Evolutionary conservation across 2,329 filamentous ascomycete genomes (phyloP).

Genomic region (Dactylellina parvicollis): DNA sequence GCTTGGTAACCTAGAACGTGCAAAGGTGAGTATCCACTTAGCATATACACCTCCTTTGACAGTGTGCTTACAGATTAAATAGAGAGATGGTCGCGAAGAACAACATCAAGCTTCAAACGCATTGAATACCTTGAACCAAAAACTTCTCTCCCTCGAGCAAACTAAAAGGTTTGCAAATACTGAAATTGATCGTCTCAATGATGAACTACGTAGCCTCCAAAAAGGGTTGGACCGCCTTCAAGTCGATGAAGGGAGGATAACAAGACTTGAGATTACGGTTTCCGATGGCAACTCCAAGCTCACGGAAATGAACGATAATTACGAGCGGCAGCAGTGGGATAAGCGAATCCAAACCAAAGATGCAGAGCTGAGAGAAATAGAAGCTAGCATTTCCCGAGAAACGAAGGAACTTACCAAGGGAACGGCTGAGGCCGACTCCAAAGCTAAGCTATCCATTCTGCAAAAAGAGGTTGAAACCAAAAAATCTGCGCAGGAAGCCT

Average conservation of each 20-base stretch:
- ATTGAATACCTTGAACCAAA: slow-evolving; percentile 75
- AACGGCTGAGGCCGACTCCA: slow-evolving; percentile 80
- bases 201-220: slow-evolving; percentile 73
- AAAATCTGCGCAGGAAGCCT: slow-evolving; percentile 61
- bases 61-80: slow-evolving; percentile 6
- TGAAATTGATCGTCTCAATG: slow-evolving; percentile 74
- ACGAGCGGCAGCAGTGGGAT: slow-evolving; percentile 75
- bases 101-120: slow-evolving; percentile 75
- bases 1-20: slow-evolving; percentile 77
- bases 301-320: slow-evolving; percentile 72
- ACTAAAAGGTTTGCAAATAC: slow-evolving; percentile 78
- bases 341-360: slow-evolving; percentile 74
- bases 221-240: slow-evolving; percentile 76
- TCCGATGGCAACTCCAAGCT: slow-evolving; percentile 71
- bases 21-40: slow-evolving; percentile 60
- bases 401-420: slow-evolving; percentile 84
- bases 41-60: not conserved
- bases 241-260: slow-evolving; percentile 85
- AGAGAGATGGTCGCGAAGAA: slow-evolving; percentile 76
- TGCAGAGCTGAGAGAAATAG: slow-evolving; percentile 72
- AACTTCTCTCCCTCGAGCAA: slow-evolving; percentile 77
- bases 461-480: slow-evolving; percentile 80
- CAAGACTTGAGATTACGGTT: slow-evolving; percentile 77
- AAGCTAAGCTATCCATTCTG: slow-evolving; percentile 83
- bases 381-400: slow-evolving; percentile 76